Base-by-base conservation (phyloP, 768 basidiomycete genomes). In the Clitopilus passeckerianus region DNA sequence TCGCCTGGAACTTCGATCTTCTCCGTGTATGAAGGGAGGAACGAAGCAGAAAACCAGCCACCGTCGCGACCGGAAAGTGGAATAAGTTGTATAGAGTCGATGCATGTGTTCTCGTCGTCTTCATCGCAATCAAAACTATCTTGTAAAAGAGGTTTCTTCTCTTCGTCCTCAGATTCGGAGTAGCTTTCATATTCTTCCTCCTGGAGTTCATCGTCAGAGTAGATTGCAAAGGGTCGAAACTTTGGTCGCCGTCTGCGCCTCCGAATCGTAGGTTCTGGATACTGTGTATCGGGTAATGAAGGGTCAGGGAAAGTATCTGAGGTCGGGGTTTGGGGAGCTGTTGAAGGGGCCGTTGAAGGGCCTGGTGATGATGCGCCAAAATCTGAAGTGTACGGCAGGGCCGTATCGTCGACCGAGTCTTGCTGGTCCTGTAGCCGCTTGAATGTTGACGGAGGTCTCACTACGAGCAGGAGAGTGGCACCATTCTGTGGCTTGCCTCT, bases 1-100 rank as follows among this genome's bases (percentile, higher is more conserved):
- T 66, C 63, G 16, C 66, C 64, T 4, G 70, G 67, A 5, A 74
- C 61, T 16, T 67, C 68, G 34, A 76, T 66, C 9, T 66, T 71
- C 61, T 82, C 81, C 6, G 79, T 81, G 58, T 83, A 77, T 7
- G 71, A 63, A 0, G 81, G 80, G 0, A 76, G 67, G 1, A 74
- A 57, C 0, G 66, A 68, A 20, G 68, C 64, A 0, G 69, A 60
- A 2, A 69, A 6, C 54, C 54, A 55, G 22, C 22, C 46, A 50
- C 22, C 37, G 37, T 30, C 27, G 7, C 27, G 3, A 7, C 37
- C 46, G 5, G 46, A 50, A 10, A 22, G 10, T 22, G 22, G 16
- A 22, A 50, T 50, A 18, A 23, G 16, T 22, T 50, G 46, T 16
- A 50, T 20, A 18, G 46, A 50, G 46, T 50, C 46, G 16, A 50